Evolutionary conservation across 768 basidiomycete genomes (phyloP).

Genomic region (Termitomyces sp.): DNA sequence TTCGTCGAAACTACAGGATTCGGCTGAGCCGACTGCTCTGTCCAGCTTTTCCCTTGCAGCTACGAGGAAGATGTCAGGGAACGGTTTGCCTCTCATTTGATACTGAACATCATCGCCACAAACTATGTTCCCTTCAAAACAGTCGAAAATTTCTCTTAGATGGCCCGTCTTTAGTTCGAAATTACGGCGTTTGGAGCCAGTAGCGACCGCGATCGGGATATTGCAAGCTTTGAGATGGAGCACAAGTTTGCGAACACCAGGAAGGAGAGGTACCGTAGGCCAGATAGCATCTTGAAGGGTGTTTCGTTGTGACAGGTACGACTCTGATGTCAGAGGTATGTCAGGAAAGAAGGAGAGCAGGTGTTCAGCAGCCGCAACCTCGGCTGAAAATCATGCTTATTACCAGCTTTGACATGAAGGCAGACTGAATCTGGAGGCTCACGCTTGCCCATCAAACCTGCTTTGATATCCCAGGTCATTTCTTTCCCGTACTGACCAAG

Average conservation of each 20-base stretch:
- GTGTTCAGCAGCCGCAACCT: conserved; percentile 55
- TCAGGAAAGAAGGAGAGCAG: conserved; percentile 75
- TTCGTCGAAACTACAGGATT: conserved; percentile 28
- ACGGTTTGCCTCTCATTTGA: conserved; percentile 65
- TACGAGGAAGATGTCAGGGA: conserved; percentile 74
- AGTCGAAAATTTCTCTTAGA: conserved; percentile 48
- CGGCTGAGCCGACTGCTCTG: conserved; percentile 46
- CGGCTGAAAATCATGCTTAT: conserved; percentile 36
- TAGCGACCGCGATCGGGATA: conserved; percentile 79
- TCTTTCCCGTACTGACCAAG: conserved; percentile 63
- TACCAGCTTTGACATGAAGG: neutral
- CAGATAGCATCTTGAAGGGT: conserved; percentile 56
- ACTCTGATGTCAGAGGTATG: conserved; percentile 56
- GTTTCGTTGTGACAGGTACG: conserved; percentile 53
- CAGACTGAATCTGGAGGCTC: conserved; percentile 6
- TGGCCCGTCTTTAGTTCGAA: conserved; percentile 64
- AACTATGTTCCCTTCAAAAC: conserved; percentile 59
- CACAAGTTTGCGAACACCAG: conserved; percentile 67
- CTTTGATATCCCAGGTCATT: conserved; percentile 88
- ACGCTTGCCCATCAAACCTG: conserved; percentile 88
- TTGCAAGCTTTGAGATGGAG: conserved; percentile 58
- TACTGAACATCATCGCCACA: conserved; percentile 64
- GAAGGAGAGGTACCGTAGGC: conserved; percentile 67
- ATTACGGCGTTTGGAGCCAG: conserved; percentile 63
- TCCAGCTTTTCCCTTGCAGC: conserved; percentile 60